These are phyloP conservation scores for Zasmidium angulare DNA, from an alignment of 2,329 filamentous ascomycete genomes.

Conservation along the genomic window DNA sequence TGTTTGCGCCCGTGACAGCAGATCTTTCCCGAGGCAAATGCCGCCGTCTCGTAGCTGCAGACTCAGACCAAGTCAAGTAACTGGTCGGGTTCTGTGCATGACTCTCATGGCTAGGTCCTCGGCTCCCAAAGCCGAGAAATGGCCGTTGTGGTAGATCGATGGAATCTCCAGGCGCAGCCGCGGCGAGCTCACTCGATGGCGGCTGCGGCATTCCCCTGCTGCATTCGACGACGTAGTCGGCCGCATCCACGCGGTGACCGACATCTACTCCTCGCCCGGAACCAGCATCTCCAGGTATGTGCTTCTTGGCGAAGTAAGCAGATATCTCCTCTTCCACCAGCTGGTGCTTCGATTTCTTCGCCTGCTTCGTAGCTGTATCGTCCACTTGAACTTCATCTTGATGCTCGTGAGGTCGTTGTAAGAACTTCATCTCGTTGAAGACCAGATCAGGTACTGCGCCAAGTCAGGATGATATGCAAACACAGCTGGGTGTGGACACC, in stretches of 20 bases:
- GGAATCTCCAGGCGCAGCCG: slow-evolving; percentile 8
- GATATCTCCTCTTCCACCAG: slow-evolving; percentile 45
- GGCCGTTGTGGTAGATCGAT: slow-evolving; percentile 38
- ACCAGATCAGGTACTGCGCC: slow-evolving; percentile 52
- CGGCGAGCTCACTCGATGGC: neutral
- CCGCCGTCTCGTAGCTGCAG: too few relatives aligned
- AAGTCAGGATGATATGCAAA: slow-evolving; percentile 14
- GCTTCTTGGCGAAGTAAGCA: slow-evolving; percentile 42
- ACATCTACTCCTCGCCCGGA: neutral
- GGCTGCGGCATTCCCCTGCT: neutral
- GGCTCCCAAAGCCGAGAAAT: slow-evolving; percentile 41
- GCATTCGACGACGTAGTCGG: neutral
- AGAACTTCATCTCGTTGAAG: slow-evolving; percentile 53
- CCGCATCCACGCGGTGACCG: neutral
- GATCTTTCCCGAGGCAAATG: too few relatives aligned
- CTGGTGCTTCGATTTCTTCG: slow-evolving; percentile 34
- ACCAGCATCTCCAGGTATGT: neutral
- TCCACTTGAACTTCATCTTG: slow-evolving; percentile 24
- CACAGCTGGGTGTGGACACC: too few relatives aligned
- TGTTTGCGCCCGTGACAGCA: too few relatives aligned
- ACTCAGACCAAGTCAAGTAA: slow-evolving; percentile 46
- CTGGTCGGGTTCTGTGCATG: slow-evolving; percentile 28
- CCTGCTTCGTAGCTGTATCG: slow-evolving; percentile 32
- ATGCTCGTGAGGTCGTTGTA: slow-evolving; percentile 39
- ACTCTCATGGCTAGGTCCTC: slow-evolving; percentile 26